These are phyloP conservation scores for Cytospora chrysosperma DNA, from an alignment of 2,329 filamentous ascomycete species.

Conservation along the genomic window DNA sequence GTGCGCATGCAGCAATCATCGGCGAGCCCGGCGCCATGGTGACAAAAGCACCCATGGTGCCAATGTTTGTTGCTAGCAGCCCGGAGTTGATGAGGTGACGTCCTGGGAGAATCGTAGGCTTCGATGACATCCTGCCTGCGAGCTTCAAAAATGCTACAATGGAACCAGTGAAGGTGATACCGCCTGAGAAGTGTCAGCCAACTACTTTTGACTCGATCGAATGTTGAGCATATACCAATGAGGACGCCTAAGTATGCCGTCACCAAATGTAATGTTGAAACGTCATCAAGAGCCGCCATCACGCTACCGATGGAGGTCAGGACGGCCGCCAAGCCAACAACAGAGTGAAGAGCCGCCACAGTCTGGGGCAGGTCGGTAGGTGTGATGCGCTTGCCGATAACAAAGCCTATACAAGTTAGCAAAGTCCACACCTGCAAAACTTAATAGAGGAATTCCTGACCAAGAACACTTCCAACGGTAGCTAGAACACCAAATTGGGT, in stretches of 20 bases:
- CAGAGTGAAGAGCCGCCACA: conserved; percentile 83
- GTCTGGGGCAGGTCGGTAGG: conserved; percentile 87
- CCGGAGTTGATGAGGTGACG: conserved; percentile 73
- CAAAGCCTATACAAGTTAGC: conserved; percentile 46
- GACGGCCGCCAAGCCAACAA: conserved; percentile 85
- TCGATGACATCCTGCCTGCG: conserved; percentile 77
- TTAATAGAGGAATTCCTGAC: conserved; percentile 33
- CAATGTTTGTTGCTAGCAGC: conserved; percentile 72
- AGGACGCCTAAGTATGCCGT: conserved; percentile 84
- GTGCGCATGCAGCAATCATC: conserved; percentile 72
- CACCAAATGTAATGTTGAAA: conserved; percentile 78
- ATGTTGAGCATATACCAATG: conserved; percentile 53
- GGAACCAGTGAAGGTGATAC: conserved; percentile 87
- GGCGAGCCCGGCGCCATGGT: conserved; percentile 79
- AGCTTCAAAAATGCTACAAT: conserved; percentile 89
- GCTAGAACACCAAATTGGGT: conserved; percentile 79
- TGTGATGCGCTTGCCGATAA: conserved; percentile 84
- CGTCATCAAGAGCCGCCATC: conserved; percentile 67
- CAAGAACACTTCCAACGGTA: conserved; percentile 65
- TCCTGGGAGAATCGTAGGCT: conserved; percentile 69
- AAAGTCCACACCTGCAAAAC: conserved; percentile 15
- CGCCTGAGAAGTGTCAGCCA: conserved; percentile 42
- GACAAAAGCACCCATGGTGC: conserved; percentile 81
- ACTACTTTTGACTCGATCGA: background rate
- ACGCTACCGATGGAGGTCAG: conserved; percentile 87